A percentile compares a stretch with the other conserved stretches of the same genome.
These are phyloP conservation scores for Albifimbria verrucaria DNA, from an alignment of 2,329 filamentous ascomycete genomes.

Conservation along the genomic window DNA sequence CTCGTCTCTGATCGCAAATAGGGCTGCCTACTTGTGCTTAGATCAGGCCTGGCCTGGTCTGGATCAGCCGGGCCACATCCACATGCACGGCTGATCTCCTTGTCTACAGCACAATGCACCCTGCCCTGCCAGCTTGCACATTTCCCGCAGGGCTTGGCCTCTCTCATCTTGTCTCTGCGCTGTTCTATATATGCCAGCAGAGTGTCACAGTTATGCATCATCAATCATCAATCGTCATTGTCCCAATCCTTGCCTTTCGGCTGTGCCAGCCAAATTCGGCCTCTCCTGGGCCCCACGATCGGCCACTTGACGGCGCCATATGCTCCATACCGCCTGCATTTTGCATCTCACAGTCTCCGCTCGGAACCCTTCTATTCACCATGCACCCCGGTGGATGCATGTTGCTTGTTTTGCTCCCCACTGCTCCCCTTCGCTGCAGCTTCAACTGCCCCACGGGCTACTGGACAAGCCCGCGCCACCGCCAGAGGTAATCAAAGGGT, in stretches of 20 bases:
- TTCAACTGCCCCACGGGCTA: neutral
- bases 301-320: neutral
- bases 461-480: neutral
- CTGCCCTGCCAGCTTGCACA: too few species aligned
- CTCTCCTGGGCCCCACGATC: neutral
- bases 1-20: too few species aligned
- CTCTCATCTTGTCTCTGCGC: neutral
- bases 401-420: neutral
- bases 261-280: neutral
- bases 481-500: neutral
- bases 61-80: too few species aligned
- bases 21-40: too few species aligned
- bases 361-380: neutral
- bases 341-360: neutral
- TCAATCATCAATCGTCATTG: neutral
- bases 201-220: neutral
- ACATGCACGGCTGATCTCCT: too few species aligned
- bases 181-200: too few species aligned
- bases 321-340: neutral
- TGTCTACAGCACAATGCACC: too few species aligned
- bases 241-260: neutral
- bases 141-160: too few species aligned
- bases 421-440: neutral
- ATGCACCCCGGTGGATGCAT: neutral
- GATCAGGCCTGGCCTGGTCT: too few species aligned